Base-by-base conservation (phyloP, 768 basidiomycete species). In the Boletus huronensis region DNA sequence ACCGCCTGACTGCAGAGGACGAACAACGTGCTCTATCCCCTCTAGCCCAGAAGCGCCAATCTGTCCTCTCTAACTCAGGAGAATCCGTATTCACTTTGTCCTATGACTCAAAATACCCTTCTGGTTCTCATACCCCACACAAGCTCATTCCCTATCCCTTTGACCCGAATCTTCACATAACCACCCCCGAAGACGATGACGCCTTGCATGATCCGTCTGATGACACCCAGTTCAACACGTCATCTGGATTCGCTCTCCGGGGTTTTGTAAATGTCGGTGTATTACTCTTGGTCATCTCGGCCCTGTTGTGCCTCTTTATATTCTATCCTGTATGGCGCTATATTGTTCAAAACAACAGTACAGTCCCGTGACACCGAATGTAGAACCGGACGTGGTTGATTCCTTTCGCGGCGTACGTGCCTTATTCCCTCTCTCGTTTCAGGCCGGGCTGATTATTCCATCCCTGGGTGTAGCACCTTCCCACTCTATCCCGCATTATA, bases 131-230 rank as follows among this genome's bases (percentile, higher is more conserved):
- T 57, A 62, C 58, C 48, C 56, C 60, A 16, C 68, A 66, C 17
- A 65, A 70, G n/a, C 72, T 90, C 29, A 72, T 89, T 0, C 80
- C 88, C 2, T 90, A 88, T 62, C 85, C 77, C 13, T 89, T 87
- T 63, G 87, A 89, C 62, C 88, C 88, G 0, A 74, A 72, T 4
- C 35, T 73, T 17, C 87, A 89, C 62, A 69, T 77, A 54, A 77
- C 77, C n/a, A 79, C 75, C 0, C 72, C 74, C 1, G 87, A 89
- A 65, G 85, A 86, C 16, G 92, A 93, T 62, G 93, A 94, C 64
- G 66, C 80, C 21, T 68, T 94, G 34, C 89, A 94, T 64, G 84
- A 88, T 54, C 83, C 78, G 3, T 74, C 74, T 13, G 66, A 68
- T 11, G 64, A 75, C 28, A 69, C 61, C 16, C 50, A 64, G 8